Conservation (phyloP, 2,329 filamentous ascomycete genomes). For the Lachnellula suecica region DNA sequence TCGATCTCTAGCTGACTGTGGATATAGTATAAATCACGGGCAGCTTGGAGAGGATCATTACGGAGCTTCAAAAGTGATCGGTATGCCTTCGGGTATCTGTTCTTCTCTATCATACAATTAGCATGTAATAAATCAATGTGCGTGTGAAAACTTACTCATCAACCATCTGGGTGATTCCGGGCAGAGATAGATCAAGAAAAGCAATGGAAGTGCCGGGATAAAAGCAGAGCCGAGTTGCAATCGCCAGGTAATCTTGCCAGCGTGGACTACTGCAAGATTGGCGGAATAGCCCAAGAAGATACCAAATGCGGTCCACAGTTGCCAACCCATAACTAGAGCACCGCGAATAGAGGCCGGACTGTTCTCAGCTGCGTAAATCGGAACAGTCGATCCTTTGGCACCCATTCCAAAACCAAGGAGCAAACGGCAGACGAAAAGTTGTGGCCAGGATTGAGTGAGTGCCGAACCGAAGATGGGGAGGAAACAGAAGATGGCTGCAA, state of each 20-base stretch:
- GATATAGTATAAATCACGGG: constrained; percentile 62
- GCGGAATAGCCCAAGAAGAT: constrained; percentile 67
- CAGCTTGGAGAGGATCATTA: constrained; percentile 58
- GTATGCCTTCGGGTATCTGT: constrained; percentile 53
- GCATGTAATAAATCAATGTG: background rate
- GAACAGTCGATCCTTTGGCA: constrained; percentile 49
- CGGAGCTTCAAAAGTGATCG: constrained; percentile 55
- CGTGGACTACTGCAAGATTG: constrained; percentile 62
- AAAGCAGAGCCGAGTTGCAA: constrained; percentile 64
- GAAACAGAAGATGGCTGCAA: constrained; percentile 61
- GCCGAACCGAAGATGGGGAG: constrained; percentile 61
- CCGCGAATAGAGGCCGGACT: constrained; percentile 52
- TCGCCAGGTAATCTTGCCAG: constrained; percentile 60
- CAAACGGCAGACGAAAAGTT: constrained; percentile 55
- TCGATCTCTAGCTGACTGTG: constrained; percentile 51
- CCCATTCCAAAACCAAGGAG: constrained; percentile 64
- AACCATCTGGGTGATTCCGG: constrained; percentile 67
- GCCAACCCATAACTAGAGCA: constrained; percentile 54
- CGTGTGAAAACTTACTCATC: constrained; percentile 43
- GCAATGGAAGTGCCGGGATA: constrained; percentile 61
- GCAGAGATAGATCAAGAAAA: constrained; percentile 57
- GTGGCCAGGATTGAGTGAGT: constrained; percentile 55
- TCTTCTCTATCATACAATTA: constrained; percentile 43
- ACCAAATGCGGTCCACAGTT: constrained; percentile 56
- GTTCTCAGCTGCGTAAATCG: constrained; percentile 55